Evolutionary conservation across 2,329 filamentous ascomycete genomes (phyloP).

Genomic region (Colletotrichum kahawae): DNA sequence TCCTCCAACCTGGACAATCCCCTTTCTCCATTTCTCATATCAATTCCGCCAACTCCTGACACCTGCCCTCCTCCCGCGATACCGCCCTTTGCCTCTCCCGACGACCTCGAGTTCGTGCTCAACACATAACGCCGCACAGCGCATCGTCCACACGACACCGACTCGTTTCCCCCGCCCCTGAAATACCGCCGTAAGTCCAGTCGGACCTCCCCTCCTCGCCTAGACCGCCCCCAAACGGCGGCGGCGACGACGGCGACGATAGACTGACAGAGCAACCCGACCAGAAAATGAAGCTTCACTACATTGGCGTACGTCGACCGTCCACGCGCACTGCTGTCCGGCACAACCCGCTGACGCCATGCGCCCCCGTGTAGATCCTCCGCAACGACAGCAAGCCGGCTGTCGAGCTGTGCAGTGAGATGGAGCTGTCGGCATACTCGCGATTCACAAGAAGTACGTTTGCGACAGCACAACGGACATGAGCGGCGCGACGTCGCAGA

Average conservation of each 20-base stretch:
- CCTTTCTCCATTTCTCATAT: constrained; percentile 11
- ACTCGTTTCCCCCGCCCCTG: neutral
- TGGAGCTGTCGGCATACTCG: constrained; percentile 79
- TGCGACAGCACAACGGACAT: neutral
- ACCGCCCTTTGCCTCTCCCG: neutral
- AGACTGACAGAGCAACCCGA: neutral
- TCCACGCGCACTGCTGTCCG: neutral
- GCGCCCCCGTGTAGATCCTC: constrained; percentile 65
- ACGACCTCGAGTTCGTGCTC: neutral
- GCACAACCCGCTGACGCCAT: neutral
- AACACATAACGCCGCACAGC: neutral
- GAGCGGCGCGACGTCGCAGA: neutral
- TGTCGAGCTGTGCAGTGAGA: constrained; percentile 77
- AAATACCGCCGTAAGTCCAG: constrained; percentile 17
- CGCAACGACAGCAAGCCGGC: constrained; percentile 80
- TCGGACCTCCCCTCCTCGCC: neutral
- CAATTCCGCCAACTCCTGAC: neutral
- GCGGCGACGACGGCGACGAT: neutral
- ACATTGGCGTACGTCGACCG: constrained; percentile 74
- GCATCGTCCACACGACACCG: neutral
- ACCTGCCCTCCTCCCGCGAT: neutral
- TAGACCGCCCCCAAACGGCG: neutral
- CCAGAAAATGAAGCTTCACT: constrained; percentile 81
- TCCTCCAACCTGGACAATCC: neutral
- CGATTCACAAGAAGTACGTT: constrained; percentile 77